phyloP scores from a whole-genome alignment of 75 land plant genomes.

The Cupressus sempervirens region DNA sequence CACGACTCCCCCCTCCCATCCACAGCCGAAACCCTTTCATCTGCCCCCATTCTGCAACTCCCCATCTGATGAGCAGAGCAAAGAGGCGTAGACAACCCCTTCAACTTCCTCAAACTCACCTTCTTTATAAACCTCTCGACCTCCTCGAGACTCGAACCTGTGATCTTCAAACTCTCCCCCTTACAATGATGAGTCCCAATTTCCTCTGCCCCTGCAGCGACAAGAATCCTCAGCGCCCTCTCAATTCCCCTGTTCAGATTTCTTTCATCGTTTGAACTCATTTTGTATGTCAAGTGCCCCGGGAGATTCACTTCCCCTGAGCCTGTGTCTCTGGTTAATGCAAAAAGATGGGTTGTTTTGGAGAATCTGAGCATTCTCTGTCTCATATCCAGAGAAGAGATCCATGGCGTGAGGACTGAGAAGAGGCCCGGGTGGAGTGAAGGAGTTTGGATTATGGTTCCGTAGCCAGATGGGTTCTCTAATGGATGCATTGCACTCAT shows the following conservation, averaged over 20 bases:
- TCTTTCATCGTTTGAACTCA: slow-evolving; percentile 23
- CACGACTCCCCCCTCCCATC: slow-evolving; percentile 58
- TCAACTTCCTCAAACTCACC: slow-evolving; percentile 31
- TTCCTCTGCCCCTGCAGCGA: slow-evolving; percentile 78
- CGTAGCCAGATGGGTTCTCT: slow-evolving; percentile 29
- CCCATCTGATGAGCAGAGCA: slow-evolving; percentile 94
- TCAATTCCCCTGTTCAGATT: slow-evolving; percentile 45
- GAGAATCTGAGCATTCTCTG: slow-evolving; percentile 58
- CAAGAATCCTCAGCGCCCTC: slow-evolving; percentile 49
- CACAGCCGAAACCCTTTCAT: slow-evolving; percentile 40
- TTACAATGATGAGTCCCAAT: slow-evolving; percentile 55
- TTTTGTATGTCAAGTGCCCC: slow-evolving; percentile 17
- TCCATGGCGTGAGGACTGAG: slow-evolving; percentile 55
- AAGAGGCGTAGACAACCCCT: slow-evolving; percentile 33
- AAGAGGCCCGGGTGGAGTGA: slow-evolving; percentile 67
- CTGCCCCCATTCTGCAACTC: slow-evolving; percentile 74
- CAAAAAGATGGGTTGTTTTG: slow-evolving; percentile 59
- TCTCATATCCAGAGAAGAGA: slow-evolving; percentile 38
- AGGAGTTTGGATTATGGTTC: slow-evolving; percentile 58
- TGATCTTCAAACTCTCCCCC: slow-evolving; percentile 44
- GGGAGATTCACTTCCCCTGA: slow-evolving; percentile 36
- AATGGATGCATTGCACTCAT: slow-evolving; percentile 56
- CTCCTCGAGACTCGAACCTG: slow-evolving; percentile 28
- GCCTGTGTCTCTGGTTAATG: slow-evolving; percentile 59
- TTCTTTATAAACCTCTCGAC: slow-evolving; percentile 48